Conservation (phyloP, 2,329 filamentous ascomycete genomes). For the Colletotrichum orchidophilum region DNA sequence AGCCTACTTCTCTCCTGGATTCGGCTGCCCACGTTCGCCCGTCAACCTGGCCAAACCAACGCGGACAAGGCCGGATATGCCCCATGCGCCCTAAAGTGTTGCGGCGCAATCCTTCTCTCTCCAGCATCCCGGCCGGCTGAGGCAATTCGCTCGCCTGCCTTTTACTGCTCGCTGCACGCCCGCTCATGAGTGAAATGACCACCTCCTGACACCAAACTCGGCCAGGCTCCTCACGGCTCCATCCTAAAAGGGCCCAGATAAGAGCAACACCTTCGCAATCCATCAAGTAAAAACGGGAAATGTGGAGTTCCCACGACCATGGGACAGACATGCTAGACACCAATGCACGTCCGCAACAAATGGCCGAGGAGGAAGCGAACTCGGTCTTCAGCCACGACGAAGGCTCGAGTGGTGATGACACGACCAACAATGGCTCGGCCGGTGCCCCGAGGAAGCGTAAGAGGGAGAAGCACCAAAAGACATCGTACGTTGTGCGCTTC, state of each 20-base stretch:
- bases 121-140: constrained; percentile 27
- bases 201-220: constrained; percentile 28
- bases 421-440: constrained; percentile 39
- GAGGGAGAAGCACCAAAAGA: constrained; percentile 52
- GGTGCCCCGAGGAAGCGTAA: constrained; percentile 48
- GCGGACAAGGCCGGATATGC: constrained; percentile 18
- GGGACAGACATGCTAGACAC: constrained; percentile 39
- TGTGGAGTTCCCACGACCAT: constrained; percentile 42
- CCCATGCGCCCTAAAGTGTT: constrained; percentile 16
- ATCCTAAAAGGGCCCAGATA: constrained; percentile 31
- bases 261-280: constrained; percentile 25
- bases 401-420: constrained; percentile 49
- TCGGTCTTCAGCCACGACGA: constrained; percentile 48
- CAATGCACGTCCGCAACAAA: constrained; percentile 40
- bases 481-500: constrained; percentile 46
- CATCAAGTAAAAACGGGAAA: constrained; percentile 30
- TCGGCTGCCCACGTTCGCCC: constrained; percentile 22
- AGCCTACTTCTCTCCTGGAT: not conserved
- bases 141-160: constrained; percentile 13
- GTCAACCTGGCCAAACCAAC: constrained; percentile 13
- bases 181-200: constrained; percentile 29
- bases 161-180: constrained; percentile 19
- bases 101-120: constrained; percentile 24
- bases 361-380: constrained; percentile 48
- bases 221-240: constrained; percentile 23